Percentiles rank a stretch among this genome's conserved stretches.
Evolutionary conservation across 2,329 filamentous ascomycete genomes (phyloP).

Genomic region (Gremmenia infestans): DNA sequence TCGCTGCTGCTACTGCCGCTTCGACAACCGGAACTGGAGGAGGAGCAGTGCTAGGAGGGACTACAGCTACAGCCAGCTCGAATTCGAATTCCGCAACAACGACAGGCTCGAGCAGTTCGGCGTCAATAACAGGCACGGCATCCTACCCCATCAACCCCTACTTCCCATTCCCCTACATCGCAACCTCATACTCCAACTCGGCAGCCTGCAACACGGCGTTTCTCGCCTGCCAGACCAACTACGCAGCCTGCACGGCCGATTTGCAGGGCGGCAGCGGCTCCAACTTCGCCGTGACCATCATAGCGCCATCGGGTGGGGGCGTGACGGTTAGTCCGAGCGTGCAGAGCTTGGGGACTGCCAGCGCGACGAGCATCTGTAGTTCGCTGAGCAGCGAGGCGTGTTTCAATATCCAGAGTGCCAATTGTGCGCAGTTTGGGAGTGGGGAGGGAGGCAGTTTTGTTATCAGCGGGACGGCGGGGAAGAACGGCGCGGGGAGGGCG

Average conservation of each 20-base stretch:
- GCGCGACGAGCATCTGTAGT: constrained; percentile 50
- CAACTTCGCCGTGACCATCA: constrained; percentile 49
- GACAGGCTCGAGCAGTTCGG: constrained; percentile 12
- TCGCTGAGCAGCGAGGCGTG: constrained; percentile 51
- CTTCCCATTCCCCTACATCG: constrained; percentile 55
- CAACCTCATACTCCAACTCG: constrained; percentile 45
- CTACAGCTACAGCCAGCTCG: constrained; percentile 8
- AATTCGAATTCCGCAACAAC: constrained; percentile 13
- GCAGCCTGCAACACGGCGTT: constrained; percentile 49
- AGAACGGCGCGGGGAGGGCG: constrained; percentile 21
- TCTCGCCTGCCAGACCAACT: constrained; percentile 48
- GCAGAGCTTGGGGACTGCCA: constrained; percentile 37
- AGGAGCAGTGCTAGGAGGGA: constrained; percentile 8
- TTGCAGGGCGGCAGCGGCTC: constrained; percentile 36
- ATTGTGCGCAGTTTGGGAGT: constrained; percentile 27
- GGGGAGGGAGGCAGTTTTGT: constrained; percentile 12
- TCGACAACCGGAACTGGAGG: constrained; percentile 10
- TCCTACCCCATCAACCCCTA: constrained; percentile 54
- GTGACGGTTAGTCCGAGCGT: constrained; percentile 44
- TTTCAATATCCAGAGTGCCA: constrained; percentile 27
- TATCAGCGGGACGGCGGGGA: constrained; percentile 11
- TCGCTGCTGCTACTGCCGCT: constrained; percentile 14
- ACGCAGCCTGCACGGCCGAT: constrained; percentile 46
- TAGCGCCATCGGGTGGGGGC: constrained; percentile 48
- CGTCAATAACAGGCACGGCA: constrained; percentile 30